Percentiles rank a stretch among this genome's conserved stretches.
Evolutionary conservation across 2,329 filamentous ascomycete genomes (phyloP).

Genomic region (Aspergillus eucalypticola): DNA sequence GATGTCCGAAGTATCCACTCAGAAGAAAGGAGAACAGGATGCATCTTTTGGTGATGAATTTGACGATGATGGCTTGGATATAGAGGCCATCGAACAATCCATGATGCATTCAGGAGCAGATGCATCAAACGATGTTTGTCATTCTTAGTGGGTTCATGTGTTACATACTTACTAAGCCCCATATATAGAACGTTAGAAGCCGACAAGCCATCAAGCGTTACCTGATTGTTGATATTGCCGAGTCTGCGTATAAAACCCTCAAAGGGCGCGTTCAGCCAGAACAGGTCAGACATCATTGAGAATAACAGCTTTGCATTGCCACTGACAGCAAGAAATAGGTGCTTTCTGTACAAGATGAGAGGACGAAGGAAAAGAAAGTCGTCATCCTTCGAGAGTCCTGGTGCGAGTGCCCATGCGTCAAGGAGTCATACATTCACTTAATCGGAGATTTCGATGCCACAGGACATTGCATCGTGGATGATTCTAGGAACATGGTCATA

Average conservation of each 20-base stretch:
- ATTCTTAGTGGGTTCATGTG: conserved; percentile 37
- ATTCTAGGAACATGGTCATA: conserved; percentile 81
- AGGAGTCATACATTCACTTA: conserved; percentile 79
- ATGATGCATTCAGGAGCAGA: conserved; percentile 63
- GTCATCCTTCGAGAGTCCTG: conserved; percentile 83
- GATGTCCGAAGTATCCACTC: conserved; percentile 6
- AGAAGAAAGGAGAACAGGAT: conserved; percentile 28
- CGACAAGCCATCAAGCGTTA: conserved; percentile 80
- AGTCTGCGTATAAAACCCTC: conserved; percentile 66
- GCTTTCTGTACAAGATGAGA: conserved; percentile 78
- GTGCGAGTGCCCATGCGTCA: conserved; percentile 75
- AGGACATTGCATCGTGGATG: conserved; percentile 79
- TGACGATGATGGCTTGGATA: conserved; percentile 66
- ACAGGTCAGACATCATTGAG: conserved; percentile 61
- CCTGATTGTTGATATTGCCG: conserved; percentile 71
- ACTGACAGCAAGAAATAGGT: conserved; percentile 55
- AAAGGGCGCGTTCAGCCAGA: conserved; percentile 63
- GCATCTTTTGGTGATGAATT: conserved; percentile 68
- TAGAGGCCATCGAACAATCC: conserved; percentile 62
- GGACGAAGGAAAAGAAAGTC: conserved; percentile 63
- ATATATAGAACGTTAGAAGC: conserved; percentile 66
- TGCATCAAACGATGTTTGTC: conserved; percentile 68
- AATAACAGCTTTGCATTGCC: not conserved
- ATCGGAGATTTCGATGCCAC: conserved; percentile 71
- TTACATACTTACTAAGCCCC: conserved; percentile 61